Percentiles rank a stretch among this genome's conserved stretches.
phyloP scores from a whole-genome alignment of 768 basidiomycete genomes.

The Austroboletus eburneus region DNA sequence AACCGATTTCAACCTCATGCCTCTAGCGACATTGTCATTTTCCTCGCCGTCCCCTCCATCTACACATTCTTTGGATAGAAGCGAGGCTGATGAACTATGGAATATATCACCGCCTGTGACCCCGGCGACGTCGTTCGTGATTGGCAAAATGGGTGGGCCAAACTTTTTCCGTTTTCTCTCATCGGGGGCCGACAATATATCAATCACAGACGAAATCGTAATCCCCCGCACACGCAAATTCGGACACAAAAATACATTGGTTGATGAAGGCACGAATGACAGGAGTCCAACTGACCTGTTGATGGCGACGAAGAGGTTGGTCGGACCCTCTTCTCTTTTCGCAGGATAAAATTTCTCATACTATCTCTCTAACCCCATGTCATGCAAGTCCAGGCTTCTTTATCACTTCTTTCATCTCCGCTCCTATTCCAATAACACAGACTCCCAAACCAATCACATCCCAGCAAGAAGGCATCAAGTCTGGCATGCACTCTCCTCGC shows the following conservation, averaged over 20 bases:
- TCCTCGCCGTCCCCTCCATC: conserved; percentile 40
- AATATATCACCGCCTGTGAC: conserved; percentile 45
- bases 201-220: conserved; percentile 43
- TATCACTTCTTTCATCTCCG: conserved; percentile 33
- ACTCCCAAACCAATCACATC: conserved; percentile 16
- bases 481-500: conserved; percentile 20
- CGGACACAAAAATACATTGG: conserved; percentile 29
- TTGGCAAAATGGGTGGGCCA: conserved; percentile 48
- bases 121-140: conserved; percentile 36
- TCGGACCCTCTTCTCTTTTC: conserved; percentile 14
- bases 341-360: conserved; percentile 15
- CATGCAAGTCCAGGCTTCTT: conserved; percentile 30
- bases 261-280: conserved; percentile 2
- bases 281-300: conserved; percentile 9
- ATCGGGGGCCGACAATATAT: conserved; percentile 3
- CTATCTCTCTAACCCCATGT: conserved; percentile 24
- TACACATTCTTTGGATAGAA: conserved; percentile 32
- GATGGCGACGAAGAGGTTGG: conserved; percentile 20
- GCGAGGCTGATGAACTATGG: conserved; percentile 53
- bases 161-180: neutral
- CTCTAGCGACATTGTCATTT: conserved; percentile 34
- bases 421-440: conserved; percentile 23
- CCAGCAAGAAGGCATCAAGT: conserved; percentile 12
- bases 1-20: conserved; percentile 5
- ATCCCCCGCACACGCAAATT: conserved; percentile 51